These are phyloP conservation scores for Aphanomyces cochlioides DNA, from an alignment of 352 stramenopile genomes.

Conservation along the genomic window DNA sequence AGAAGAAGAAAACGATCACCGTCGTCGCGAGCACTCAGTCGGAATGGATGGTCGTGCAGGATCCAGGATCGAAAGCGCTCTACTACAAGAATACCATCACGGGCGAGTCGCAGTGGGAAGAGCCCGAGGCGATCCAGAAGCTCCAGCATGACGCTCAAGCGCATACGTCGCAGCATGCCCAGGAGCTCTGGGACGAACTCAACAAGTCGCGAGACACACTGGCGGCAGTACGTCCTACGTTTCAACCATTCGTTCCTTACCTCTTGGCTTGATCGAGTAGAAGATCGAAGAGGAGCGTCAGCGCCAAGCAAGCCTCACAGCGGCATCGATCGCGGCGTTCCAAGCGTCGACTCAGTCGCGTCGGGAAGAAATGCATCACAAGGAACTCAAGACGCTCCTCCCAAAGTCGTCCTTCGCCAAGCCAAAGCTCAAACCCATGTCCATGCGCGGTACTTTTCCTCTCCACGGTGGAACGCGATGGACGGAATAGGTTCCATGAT, in stretches of 20 bases:
- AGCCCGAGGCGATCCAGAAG: constrained; percentile 55
- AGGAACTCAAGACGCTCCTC: constrained; percentile 52
- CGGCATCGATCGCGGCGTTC: not conserved
- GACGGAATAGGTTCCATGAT: not conserved
- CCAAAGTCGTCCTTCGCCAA: constrained; percentile 58
- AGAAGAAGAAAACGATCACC: constrained; percentile 64
- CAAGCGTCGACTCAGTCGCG: constrained; percentile 41
- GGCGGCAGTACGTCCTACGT: constrained; percentile 32
- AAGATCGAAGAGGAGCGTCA: constrained; percentile 23
- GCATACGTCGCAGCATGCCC: constrained; percentile 51
- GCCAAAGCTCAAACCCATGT: constrained; percentile 23
- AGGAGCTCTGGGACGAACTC: constrained; percentile 55
- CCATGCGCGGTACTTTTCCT: constrained; percentile 10
- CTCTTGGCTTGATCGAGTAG: not conserved
- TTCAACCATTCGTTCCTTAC: not conserved
- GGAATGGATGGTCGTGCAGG: constrained; percentile 61
- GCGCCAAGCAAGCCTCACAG: constrained; percentile 9
- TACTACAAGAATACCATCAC: constrained; percentile 74
- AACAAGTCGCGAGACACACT: constrained; percentile 44
- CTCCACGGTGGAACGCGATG: no score
- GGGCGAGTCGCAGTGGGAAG: constrained; percentile 64
- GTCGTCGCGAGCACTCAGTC: constrained; percentile 55
- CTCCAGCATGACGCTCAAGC: constrained; percentile 47
- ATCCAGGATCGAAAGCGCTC: constrained; percentile 50
- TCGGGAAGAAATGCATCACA: constrained; percentile 54